Conservation (phyloP, 2,329 filamentous ascomycete species). For the Trichoderma aggressivum region DNA sequence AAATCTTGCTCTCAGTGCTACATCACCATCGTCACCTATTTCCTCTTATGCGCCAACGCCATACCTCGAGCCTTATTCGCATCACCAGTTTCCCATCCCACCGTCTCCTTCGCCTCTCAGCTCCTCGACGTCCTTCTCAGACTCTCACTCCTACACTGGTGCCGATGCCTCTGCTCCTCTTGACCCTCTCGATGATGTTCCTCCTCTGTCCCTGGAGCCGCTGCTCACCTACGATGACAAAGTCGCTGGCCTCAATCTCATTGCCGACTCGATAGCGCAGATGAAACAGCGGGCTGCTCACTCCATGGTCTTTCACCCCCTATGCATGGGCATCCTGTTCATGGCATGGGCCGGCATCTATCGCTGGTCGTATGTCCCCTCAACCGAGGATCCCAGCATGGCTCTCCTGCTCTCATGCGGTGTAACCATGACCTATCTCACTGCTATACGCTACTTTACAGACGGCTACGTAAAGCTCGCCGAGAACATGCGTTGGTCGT, state of each 20-base stretch:
- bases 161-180: conserved; percentile 38
- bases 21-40: conserved; percentile 50
- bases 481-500: conserved; percentile 58
- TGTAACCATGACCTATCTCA: conserved; percentile 60
- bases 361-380: conserved; percentile 44
- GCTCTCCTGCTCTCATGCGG: conserved; percentile 57
- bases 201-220: conserved; percentile 61
- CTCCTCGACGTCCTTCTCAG: conserved; percentile 30
- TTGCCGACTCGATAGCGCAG: conserved; percentile 79
- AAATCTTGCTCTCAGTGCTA: conserved; percentile 64
- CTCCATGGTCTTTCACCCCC: conserved; percentile 61
- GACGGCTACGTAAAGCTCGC: conserved; percentile 61
- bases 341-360: conserved; percentile 43
- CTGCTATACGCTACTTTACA: conserved; percentile 58
- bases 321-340: conserved; percentile 48
- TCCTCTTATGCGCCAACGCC: conserved; percentile 65
- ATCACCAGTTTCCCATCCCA: conserved; percentile 33
- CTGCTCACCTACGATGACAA: conserved; percentile 57
- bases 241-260: conserved; percentile 64
- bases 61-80: conserved; percentile 52
- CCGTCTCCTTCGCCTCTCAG: conserved; percentile 56
- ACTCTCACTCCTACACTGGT: background rate
- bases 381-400: conserved; percentile 48
- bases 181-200: conserved; percentile 45
- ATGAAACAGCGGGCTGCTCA: conserved; percentile 68